Evolutionary conservation across 495 filamentous ascomycete species (phyloP).

Genomic region (Daldinia loculata): DNA sequence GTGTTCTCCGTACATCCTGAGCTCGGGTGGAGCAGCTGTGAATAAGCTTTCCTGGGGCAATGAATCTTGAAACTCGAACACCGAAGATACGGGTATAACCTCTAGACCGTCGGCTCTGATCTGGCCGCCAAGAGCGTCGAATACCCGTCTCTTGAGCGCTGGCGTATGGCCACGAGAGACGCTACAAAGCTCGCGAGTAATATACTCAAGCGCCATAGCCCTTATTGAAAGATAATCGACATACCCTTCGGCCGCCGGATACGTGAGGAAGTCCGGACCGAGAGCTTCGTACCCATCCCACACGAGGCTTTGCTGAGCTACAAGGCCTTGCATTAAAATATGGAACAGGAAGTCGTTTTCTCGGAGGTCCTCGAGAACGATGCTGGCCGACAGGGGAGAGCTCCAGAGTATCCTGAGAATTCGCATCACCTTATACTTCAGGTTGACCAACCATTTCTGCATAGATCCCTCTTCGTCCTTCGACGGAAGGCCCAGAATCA

Average conservation of each 20-base stretch:
- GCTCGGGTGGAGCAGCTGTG: constrained; percentile 56
- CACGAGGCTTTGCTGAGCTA: constrained; percentile 66
- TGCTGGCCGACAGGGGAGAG: constrained; percentile 77
- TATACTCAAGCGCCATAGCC: constrained; percentile 80
- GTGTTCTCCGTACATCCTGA: constrained; percentile 66
- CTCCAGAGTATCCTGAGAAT: constrained; percentile 83
- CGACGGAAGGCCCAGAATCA: constrained; percentile 69
- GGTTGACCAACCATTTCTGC: constrained; percentile 71
- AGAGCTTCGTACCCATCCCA: constrained; percentile 71
- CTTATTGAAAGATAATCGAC: constrained; percentile 78
- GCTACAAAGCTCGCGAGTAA: constrained; percentile 82
- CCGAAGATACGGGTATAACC: constrained; percentile 68
- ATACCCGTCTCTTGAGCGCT: constrained; percentile 77
- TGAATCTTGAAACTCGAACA: constrained; percentile 96
- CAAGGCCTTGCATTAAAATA: constrained; percentile 69
- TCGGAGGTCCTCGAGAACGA: constrained; percentile 80
- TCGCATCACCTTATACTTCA: constrained; percentile 79
- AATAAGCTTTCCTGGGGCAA: constrained; percentile 71
- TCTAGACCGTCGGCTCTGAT: constrained; percentile 70
- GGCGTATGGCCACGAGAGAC: constrained; percentile 73
- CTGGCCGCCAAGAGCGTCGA: constrained; percentile 80
- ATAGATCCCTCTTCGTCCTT: constrained; percentile 65
- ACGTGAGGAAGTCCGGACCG: constrained; percentile 68
- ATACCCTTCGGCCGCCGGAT: constrained; percentile 68
- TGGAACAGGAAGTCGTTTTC: constrained; percentile 75